Percentiles rank a stretch among this genome's conserved stretches.
Conservation (phyloP, 805 yeast genomes). For the Candida bentonensis region DNA sequence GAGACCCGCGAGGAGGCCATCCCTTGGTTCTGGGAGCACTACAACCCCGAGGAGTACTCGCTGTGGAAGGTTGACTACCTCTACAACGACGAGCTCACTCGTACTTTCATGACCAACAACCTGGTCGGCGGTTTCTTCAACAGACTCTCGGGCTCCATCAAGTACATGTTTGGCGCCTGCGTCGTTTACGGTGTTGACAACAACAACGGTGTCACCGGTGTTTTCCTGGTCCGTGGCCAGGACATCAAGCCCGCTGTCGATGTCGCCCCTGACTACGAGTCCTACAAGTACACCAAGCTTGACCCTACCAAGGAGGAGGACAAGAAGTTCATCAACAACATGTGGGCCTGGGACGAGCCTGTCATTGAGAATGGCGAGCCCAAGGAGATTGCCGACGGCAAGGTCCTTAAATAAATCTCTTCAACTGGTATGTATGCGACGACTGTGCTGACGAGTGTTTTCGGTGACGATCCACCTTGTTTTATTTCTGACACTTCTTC, state of each 20-base stretch:
- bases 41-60: slow-evolving; percentile 87
- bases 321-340: slow-evolving; percentile 69
- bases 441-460: background rate
- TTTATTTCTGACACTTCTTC: background rate
- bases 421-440: background rate
- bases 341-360: slow-evolving; percentile 99
- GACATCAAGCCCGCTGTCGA: slow-evolving; percentile 83
- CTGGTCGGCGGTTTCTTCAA: slow-evolving; percentile 95
- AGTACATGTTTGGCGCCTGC: slow-evolving; percentile 84
- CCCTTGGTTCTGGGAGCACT: slow-evolving; percentile 98
- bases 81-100: slow-evolving; percentile 94
- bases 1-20: slow-evolving; percentile 88
- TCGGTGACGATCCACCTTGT: background rate
- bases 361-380: slow-evolving; percentile 62
- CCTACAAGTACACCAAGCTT: slow-evolving; percentile 69
- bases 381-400: slow-evolving; percentile 91
- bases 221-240: slow-evolving; percentile 90
- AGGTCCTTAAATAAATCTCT: slow-evolving; percentile 73
- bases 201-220: slow-evolving; percentile 95
- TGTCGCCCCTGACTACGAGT: slow-evolving; percentile 99
- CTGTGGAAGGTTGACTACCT: slow-evolving; percentile 90
- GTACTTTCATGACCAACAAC: slow-evolving; percentile 97
- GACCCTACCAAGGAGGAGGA: slow-evolving; percentile 67
- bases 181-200: slow-evolving; percentile 98
- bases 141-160: slow-evolving; percentile 84